These are phyloP conservation scores for Coemansia sp. DNA, from an alignment of 192 early-diverging fungal species.

Conservation along the genomic window DNA sequence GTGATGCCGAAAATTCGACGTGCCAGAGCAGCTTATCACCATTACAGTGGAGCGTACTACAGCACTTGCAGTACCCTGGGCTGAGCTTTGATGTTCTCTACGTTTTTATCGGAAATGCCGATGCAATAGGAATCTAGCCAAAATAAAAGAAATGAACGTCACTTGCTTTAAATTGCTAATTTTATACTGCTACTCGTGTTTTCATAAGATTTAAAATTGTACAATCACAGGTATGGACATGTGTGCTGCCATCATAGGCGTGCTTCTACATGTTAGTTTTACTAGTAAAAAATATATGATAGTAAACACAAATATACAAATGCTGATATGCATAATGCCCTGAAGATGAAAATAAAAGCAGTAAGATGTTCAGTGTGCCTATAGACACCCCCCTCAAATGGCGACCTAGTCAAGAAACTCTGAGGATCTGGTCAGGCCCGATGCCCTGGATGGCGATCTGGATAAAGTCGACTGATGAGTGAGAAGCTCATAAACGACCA, in stretches of 20 bases:
- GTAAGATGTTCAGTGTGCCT: conserved; percentile 4
- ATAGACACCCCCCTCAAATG: not conserved
- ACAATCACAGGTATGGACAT: not conserved
- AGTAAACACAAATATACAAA: conserved; percentile 7
- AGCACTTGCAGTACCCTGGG: conserved; percentile 22
- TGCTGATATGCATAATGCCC: conserved; percentile 3
- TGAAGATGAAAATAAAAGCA: conserved; percentile 5
- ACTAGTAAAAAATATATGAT: not conserved
- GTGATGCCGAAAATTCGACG: conserved; percentile 5
- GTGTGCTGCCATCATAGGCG: not conserved
- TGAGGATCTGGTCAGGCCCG: conserved; percentile 20
- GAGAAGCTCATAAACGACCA: conserved; percentile 52
- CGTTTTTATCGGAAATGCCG: conserved; percentile 6
- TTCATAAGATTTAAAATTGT: not conserved
- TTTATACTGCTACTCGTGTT: not conserved
- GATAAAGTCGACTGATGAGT: conserved; percentile 38
- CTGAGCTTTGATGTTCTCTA: conserved; percentile 20
- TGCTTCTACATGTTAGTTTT: not conserved
- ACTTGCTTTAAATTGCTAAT: not conserved
- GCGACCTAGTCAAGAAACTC: conserved; percentile 4
- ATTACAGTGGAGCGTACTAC: conserved; percentile 9
- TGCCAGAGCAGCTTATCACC: conserved; percentile 13
- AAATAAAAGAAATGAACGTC: not conserved
- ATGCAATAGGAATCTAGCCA: conserved; percentile 5
- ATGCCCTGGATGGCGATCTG: conserved; percentile 38